Evolutionary conservation across 2,329 filamentous ascomycete species (phyloP), one percentile per base, ranked within the genome.

Genomic region (Penicillium sp.): DNA sequence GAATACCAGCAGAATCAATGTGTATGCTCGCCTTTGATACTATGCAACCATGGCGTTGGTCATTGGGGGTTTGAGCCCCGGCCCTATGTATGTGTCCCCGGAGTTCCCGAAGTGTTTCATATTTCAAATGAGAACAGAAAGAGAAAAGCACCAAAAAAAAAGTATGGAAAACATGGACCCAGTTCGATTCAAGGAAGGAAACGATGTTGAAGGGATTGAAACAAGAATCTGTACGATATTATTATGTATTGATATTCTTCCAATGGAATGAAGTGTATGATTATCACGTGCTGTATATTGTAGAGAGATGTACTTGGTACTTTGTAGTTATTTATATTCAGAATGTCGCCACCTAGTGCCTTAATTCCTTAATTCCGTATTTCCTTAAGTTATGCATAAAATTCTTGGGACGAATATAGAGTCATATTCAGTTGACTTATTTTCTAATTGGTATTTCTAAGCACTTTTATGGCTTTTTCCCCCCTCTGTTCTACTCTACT

Each of bases 1-100:
- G 27, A 54, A 54, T 13, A 48, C 37, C 4, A 54, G 41, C 50
- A 35, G 12, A 23, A 57, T 54, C 42, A 41, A 56, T 6, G 54
- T 6, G 7, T 17, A 46, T 21, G 40, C 10, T 21, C 10, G 19
- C 7, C 35, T 8, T 17, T 25, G 12, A 37, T 46, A 6, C 15
- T 6, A 31, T 25, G 9, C 15, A 13, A 33, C 15, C 15, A 45
- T 37, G 15, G 12, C 3, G 9, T 49, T 37, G 46, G 12, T 21
- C 21, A 17, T 21, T 35, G 21, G 19, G 19, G 19, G 12, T 12
- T 25, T 13, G 15, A 37, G 9, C 31, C 19, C 31, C 12, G 10
- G 19, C 46, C 46, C 21, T 23, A n/a, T n/a, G 31, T 23, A n/a
- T 25, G 19, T 49, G 46, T 48, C 21, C 3, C 31, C 15, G 21